Percentiles rank a stretch among this genome's conserved stretches.
These are phyloP conservation scores for Copromyces sp. DNA, from an alignment of 495 filamentous ascomycete species.

Conservation along the genomic window DNA sequence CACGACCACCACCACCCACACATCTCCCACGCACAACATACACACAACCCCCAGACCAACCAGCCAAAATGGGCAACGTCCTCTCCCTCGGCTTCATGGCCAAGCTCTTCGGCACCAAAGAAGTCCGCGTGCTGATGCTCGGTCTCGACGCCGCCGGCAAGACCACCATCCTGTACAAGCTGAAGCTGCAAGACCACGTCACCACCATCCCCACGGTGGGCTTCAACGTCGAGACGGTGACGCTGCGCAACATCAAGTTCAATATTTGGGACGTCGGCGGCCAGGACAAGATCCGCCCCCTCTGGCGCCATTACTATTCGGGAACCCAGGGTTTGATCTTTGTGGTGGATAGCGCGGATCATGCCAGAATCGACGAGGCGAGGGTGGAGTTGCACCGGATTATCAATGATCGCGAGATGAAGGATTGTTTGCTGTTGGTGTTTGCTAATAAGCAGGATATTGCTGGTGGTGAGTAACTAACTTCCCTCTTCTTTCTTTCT, in stretches of 20 bases:
- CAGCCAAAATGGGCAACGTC: slow-evolving; percentile 16
- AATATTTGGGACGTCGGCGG: slow-evolving; percentile 99
- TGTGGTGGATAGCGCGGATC: slow-evolving; percentile 89
- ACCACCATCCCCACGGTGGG: slow-evolving; percentile 99
- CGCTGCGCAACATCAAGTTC: slow-evolving; percentile 98
- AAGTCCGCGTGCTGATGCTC: slow-evolving; percentile 97
- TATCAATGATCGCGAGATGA: slow-evolving; percentile 97
- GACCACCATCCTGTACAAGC: slow-evolving; percentile 99
- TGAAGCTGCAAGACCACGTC: slow-evolving; percentile 95
- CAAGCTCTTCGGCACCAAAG: slow-evolving; percentile 97
- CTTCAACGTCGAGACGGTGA: slow-evolving; percentile 99
- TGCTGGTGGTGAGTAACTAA: slow-evolving; percentile 55
- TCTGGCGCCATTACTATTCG: slow-evolving; percentile 98
- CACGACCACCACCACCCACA: neutral
- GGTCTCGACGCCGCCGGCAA: slow-evolving; percentile 96
- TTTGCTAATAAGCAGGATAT: slow-evolving; percentile 99
- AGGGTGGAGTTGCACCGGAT: slow-evolving; percentile 84
- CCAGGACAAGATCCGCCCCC: slow-evolving; percentile 96
- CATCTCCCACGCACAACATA: neutral
- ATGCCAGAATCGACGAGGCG: slow-evolving; percentile 79
- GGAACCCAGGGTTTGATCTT: slow-evolving; percentile 98
- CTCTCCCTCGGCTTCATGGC: slow-evolving; percentile 40
- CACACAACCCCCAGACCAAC: neutral
- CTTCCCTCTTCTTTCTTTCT: neutral
- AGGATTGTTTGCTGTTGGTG: slow-evolving; percentile 83